These are phyloP conservation scores for Stipa capillata DNA, from an alignment of 176 grass and related monocot genomes.

Conservation along the genomic window DNA sequence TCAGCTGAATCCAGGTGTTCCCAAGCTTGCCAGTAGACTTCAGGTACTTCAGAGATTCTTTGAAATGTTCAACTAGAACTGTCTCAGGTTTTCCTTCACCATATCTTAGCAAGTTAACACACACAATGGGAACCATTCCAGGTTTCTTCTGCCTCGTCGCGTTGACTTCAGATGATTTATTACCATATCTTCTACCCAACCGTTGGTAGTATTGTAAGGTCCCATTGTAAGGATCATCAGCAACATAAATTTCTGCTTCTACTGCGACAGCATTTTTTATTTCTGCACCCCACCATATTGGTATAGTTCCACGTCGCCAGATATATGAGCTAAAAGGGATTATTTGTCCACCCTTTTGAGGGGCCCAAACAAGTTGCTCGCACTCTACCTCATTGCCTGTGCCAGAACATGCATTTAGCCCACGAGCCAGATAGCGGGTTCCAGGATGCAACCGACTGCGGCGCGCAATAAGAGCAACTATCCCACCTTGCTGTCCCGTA, in stretches of 20 bases:
- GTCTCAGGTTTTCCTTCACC: slow-evolving; percentile 81
- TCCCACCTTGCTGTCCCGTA: slow-evolving; percentile 55
- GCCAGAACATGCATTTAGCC: slow-evolving; percentile 91
- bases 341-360: slow-evolving; percentile 30
- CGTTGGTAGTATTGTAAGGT: slow-evolving; percentile 79
- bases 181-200: slow-evolving; percentile 72
- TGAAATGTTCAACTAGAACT: slow-evolving; percentile 87
- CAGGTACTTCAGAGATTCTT: slow-evolving; percentile 63
- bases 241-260: slow-evolving; percentile 96
- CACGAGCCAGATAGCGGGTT: slow-evolving; percentile 94
- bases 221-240: slow-evolving; percentile 85
- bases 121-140: slow-evolving; percentile 70
- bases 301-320: slow-evolving; percentile 95
- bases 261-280: slow-evolving; percentile 61
- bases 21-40: slow-evolving; percentile 65
- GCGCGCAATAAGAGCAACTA: slow-evolving; percentile 84
- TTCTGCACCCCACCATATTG: slow-evolving; percentile 97
- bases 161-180: slow-evolving; percentile 51
- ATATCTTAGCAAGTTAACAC: slow-evolving; percentile 85
- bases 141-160: slow-evolving; percentile 63
- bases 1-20: slow-evolving; percentile 83
- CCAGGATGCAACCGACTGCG: slow-evolving; percentile 96
- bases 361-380: slow-evolving; percentile 88
- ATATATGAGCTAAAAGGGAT: slow-evolving; percentile 79
- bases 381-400: slow-evolving; percentile 99